Evolutionary conservation across 78 protist genomes (phyloP).

Genomic region (Dictyostelium citrinum): DNA sequence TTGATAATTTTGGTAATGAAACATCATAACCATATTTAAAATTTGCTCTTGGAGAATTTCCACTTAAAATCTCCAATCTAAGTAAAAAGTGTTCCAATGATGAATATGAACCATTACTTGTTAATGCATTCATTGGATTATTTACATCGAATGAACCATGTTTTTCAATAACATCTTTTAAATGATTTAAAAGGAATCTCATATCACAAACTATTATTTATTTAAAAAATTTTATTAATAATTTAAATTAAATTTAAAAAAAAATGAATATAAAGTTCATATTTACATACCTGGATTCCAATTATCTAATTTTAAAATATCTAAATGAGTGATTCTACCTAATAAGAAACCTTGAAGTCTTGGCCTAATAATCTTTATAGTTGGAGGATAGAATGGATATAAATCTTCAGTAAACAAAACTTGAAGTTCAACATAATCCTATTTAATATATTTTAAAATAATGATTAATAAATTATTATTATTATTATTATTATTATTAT

Average conservation of each 20-base stretch:
- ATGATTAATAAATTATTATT: neutral
- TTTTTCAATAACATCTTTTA: conserved; percentile 46
- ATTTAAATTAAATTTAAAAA: neutral
- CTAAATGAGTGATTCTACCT: conserved; percentile 74
- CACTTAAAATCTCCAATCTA: conserved; percentile 53
- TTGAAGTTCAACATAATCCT: conserved; percentile 68
- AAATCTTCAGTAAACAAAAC: conserved; percentile 75
- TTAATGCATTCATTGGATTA: conserved; percentile 62
- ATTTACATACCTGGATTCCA: conserved; percentile 68
- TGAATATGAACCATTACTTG: conserved; percentile 57
- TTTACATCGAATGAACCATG: conserved; percentile 64
- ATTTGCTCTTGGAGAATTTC: conserved; percentile 67
- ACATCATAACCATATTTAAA: conserved; percentile 29
- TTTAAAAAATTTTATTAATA: no score
- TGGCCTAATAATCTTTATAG: conserved; percentile 68
- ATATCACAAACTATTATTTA: conserved; percentile 27
- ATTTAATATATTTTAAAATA: no score
- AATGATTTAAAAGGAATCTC: conserved; percentile 52
- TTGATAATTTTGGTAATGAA: conserved; percentile 6
- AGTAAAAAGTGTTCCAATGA: conserved; percentile 40
- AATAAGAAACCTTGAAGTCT: conserved; percentile 75
- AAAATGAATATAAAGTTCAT: neutral
- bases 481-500: neutral
- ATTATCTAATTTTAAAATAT: conserved; percentile 59
- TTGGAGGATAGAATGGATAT: conserved; percentile 85